These are phyloP conservation scores for Microcos paniculata DNA, from an alignment of 345 rosid genomes.

Conservation along the genomic window DNA sequence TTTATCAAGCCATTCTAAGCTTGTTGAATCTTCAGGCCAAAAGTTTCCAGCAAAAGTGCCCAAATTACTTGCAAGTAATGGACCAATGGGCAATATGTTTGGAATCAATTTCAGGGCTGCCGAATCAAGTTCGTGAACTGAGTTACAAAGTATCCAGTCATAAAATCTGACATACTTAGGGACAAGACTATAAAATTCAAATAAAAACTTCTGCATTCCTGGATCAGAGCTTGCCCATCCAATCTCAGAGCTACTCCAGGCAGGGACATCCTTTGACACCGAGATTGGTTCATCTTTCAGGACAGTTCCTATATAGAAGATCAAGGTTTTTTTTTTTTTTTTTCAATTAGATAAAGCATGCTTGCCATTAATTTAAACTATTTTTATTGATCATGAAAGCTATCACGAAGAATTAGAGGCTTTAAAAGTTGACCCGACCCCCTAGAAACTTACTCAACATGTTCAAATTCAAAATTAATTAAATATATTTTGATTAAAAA, in stretches of 20 bases:
- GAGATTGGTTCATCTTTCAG: slow-evolving; percentile 6
- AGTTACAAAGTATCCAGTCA: slow-evolving; percentile 23
- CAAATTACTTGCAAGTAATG: slow-evolving; percentile 15
- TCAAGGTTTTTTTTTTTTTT: too few species aligned
- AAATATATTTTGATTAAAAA: too few species aligned
- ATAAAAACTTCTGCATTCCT: background rate
- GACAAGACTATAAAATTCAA: background rate
- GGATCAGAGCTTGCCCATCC: slow-evolving; percentile 22
- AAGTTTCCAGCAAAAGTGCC: slow-evolving; percentile 23
- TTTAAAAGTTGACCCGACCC: too few species aligned
- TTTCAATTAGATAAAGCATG: background rate
- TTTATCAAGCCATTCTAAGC: slow-evolving; percentile 44
- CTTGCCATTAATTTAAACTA: background rate
- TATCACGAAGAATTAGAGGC: too few species aligned
- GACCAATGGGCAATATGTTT: slow-evolving; percentile 26
- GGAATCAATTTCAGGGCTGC: slow-evolving; percentile 14
- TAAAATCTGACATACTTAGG: slow-evolving; percentile 3
- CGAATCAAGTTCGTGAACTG: slow-evolving; percentile 31
- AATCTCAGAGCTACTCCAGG: slow-evolving; percentile 19
- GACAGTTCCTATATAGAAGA: slow-evolving; percentile 15
- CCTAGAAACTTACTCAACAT: too few species aligned
- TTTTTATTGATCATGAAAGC: background rate
- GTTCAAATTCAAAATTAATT: too few species aligned
- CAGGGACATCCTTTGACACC: slow-evolving; percentile 16
- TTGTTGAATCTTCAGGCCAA: slow-evolving; percentile 33